phyloP scores from a whole-genome alignment of 2,329 filamentous ascomycete species.

The Aureobasidium leucospermi region DNA sequence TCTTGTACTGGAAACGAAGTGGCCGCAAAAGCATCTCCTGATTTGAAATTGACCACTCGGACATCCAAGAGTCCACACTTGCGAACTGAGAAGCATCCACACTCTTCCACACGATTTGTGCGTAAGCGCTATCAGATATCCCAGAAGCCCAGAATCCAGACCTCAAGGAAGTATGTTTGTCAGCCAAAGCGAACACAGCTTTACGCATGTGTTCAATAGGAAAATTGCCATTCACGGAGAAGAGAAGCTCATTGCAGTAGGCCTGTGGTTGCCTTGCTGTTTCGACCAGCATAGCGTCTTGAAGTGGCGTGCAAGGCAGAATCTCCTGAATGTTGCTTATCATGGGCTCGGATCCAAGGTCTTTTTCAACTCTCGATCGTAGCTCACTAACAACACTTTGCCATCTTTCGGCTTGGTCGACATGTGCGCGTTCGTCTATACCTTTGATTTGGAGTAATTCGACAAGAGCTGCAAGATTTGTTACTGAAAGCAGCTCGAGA shows the following conservation, averaged over 20 bases:
- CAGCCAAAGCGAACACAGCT: constrained; percentile 45
- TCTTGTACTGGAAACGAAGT: constrained; percentile 52
- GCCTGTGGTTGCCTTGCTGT: constrained; percentile 51
- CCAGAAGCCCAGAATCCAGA: constrained; percentile 60
- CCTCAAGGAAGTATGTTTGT: constrained; percentile 59
- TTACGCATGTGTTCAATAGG: constrained; percentile 16
- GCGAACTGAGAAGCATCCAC: constrained; percentile 31
- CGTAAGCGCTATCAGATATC: constrained; percentile 41
- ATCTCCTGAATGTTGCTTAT: constrained; percentile 32
- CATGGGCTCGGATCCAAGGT: background rate
- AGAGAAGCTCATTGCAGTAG: constrained; percentile 73
- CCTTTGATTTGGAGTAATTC: background rate
- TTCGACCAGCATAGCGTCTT: constrained; percentile 74
- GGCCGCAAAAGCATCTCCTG: constrained; percentile 46
- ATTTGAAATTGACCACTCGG: constrained; percentile 25
- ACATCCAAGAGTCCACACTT: constrained; percentile 16
- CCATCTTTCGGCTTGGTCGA: background rate
- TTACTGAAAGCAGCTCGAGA: constrained; percentile 53
- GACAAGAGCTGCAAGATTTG: constrained; percentile 34
- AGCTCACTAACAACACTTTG: background rate
- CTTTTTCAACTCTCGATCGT: background rate
- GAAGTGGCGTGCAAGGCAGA: constrained; percentile 62
- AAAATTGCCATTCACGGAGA: constrained; percentile 43
- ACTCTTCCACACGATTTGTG: constrained; percentile 57
- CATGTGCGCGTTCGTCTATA: background rate